Base-by-base conservation (phyloP, 169 alveolate genomes). In the Plasmodium gonderi region DNA sequence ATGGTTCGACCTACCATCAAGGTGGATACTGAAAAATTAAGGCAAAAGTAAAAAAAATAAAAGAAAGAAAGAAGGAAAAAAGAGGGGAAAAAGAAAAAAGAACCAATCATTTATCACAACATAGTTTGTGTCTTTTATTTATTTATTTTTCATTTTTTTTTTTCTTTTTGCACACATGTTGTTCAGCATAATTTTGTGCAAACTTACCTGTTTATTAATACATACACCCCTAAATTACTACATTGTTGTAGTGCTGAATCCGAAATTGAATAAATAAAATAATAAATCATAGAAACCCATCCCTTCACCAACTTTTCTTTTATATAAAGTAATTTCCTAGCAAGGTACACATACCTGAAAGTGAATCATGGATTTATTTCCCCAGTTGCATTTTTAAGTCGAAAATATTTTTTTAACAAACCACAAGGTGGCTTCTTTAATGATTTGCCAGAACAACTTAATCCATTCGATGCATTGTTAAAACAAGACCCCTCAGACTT, bases 401-500 rank as follows among this genome's bases (percentile, higher is more conserved):
- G 87, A 38, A 79, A 74, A 36, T 17, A 65, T 38, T 92, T 74
- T 92, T 75, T 38, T 26, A 77, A 92, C 47, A 72, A 72, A 49
- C 90, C 93, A 3, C 79, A 77, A 42, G 87, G 17, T 80, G 95
- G 81, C 60, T 76, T 44, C 78, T 80, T 77, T 69, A 79, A 75
- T 54, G 91, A 81, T 40, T 42, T 81, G 60, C 81, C 81, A 14
- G 85, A 76, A 74, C 82, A 74, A 54, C 67, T 47, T 4, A 80
- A 74, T 51, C 94, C 92, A 40, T 38, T 64, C 75, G 90, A 64
- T 75, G 76, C 94, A n/a, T 38, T 85, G 60, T 33, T 69, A 60
- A 49, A 51, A 64, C 82, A 93, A 95, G 97, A 95, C 45, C 95
- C 97, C 6, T 75, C 91, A 11, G 94, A 90, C 54, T 78, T 95